Evolutionary conservation across 148 eudicot genomes (phyloP), one percentile per base, ranked within the genome.

Genomic region (Selenicereus undatus): DNA sequence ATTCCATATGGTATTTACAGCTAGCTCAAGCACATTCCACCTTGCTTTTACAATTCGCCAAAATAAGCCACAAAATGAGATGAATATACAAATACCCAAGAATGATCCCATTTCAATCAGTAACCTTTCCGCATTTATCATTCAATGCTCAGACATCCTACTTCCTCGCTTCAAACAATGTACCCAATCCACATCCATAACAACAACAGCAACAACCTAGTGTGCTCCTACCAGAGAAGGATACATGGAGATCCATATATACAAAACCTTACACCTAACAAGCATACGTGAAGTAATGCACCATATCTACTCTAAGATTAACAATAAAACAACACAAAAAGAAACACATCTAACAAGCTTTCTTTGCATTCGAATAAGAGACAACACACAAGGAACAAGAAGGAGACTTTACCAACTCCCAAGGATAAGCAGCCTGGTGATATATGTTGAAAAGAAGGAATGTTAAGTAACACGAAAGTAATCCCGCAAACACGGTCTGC

Each of bases 361-460:
- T 56, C 27, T 22, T 14, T 20, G 36, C 43, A 13, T 32, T 70
- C 22, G 13, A 18, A 5, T 32, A 3, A 70, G n/a, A 16, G 69
- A 72, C 65, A 66, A 30, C 43, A 39, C 43, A 39, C 43, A 48
- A 17, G 20, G 21, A n/a, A 12, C n/a, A 73, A 58, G 39, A 20
- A 73, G 78, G 17, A 78, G 54, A 70, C 42, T 76, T 91, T 84
- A 95, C 99, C 99, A 91, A 77, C 75, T 95, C 99, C 99, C 99
- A 95, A 0, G 99, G 99, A 86, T 82, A 86, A 65, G 79, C 81
- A 83, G 85, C 82, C 83, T 95, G 99, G 21, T 89, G 92, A 82
- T 86, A 91, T 54, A 92, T 92, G 71, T 97, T 93, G 87, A 85
- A 95, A 65, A 93, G 29, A 36, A 95, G 90, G 83, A 95, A 95